These are phyloP conservation scores for Teratosphaeria zuluensis DNA, from an alignment of 2,329 filamentous ascomycete genomes.

Conservation along the genomic window DNA sequence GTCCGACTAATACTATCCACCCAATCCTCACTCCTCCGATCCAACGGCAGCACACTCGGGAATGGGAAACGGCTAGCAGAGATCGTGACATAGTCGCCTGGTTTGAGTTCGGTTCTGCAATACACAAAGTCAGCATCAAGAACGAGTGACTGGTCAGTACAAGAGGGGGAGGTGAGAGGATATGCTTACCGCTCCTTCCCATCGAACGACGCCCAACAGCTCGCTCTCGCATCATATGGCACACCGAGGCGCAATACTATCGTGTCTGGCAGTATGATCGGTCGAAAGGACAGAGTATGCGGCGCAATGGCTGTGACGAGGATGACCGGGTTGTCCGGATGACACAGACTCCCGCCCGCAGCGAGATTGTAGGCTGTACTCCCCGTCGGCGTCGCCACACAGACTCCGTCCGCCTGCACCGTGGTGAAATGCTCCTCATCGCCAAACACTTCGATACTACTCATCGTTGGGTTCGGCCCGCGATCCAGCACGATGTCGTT, in stretches of 20 bases:
- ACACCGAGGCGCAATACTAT: constrained; percentile 88
- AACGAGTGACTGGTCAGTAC: too few relatives aligned
- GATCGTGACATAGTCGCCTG: constrained; percentile 77
- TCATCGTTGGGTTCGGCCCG: constrained; percentile 91
- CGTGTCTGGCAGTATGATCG: constrained; percentile 93
- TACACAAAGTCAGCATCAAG: background rate
- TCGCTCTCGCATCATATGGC: constrained; percentile 83
- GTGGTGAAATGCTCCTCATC: constrained; percentile 95
- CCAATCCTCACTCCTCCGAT: constrained; percentile 66
- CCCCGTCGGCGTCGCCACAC: constrained; percentile 87
- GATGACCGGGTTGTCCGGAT: constrained; percentile 94
- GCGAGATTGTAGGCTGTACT: constrained; percentile 94
- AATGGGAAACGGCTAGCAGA: constrained; percentile 74
- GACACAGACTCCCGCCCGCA: constrained; percentile 87
- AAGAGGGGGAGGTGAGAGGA: background rate
- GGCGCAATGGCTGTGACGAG: constrained; percentile 90
- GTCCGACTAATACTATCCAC: constrained; percentile 71
- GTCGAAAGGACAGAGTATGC: constrained; percentile 87
- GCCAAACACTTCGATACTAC: constrained; percentile 80
- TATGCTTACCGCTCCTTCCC: constrained; percentile 61
- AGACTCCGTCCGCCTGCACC: constrained; percentile 84
- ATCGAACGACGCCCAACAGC: constrained; percentile 96
- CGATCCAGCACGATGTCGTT: constrained; percentile 97
- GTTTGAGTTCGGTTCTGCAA: constrained; percentile 49
- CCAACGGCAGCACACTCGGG: constrained; percentile 62